A percentile compares a stretch with the other conserved stretches of the same genome.
Conservation (phyloP, 2,329 filamentous ascomycete species). For the Aspergillus neoniger region DNA sequence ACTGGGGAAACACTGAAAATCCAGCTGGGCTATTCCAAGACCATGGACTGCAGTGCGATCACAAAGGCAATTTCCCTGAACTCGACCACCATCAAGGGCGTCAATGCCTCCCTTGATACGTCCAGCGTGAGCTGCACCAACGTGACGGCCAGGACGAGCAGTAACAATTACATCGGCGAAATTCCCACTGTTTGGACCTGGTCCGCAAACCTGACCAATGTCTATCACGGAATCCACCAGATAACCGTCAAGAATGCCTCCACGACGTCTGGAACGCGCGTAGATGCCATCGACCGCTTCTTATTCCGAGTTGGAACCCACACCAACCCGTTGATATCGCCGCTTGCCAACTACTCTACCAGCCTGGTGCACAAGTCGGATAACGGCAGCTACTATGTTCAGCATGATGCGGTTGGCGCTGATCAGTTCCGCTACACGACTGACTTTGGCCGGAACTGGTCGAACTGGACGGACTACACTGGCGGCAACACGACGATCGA, state of each 20-base stretch:
- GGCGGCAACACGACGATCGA: slow-evolving; percentile 52
- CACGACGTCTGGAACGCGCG: slow-evolving; percentile 46
- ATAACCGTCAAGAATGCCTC: slow-evolving; percentile 58
- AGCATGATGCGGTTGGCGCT: slow-evolving; percentile 63
- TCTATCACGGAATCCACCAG: slow-evolving; percentile 61
- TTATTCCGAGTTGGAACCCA: slow-evolving; percentile 60
- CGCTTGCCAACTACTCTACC: slow-evolving; percentile 59
- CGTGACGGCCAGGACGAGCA: slow-evolving; percentile 33
- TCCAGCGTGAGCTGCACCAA: slow-evolving; percentile 48
- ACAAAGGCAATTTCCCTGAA: slow-evolving; percentile 52
- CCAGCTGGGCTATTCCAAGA: slow-evolving; percentile 58
- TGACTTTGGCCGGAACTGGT: slow-evolving; percentile 61
- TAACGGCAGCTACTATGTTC: slow-evolving; percentile 49
- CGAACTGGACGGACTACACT: slow-evolving; percentile 57
- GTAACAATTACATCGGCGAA: slow-evolving; percentile 47
- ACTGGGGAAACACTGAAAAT: slow-evolving; percentile 50
- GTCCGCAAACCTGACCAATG: slow-evolving; percentile 53
- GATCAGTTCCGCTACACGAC: slow-evolving; percentile 63
- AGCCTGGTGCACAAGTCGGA: slow-evolving; percentile 50
- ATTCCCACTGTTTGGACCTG: slow-evolving; percentile 57
- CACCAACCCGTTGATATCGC: slow-evolving; percentile 62
- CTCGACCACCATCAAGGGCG: slow-evolving; percentile 54
- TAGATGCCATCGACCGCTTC: slow-evolving; percentile 57
- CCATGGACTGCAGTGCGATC: slow-evolving; percentile 61
- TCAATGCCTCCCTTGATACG: slow-evolving; percentile 45